Evolutionary conservation across 1,284 basidiomycete species (phyloP).

Genomic region (Sphaerobolus stellatus): DNA sequence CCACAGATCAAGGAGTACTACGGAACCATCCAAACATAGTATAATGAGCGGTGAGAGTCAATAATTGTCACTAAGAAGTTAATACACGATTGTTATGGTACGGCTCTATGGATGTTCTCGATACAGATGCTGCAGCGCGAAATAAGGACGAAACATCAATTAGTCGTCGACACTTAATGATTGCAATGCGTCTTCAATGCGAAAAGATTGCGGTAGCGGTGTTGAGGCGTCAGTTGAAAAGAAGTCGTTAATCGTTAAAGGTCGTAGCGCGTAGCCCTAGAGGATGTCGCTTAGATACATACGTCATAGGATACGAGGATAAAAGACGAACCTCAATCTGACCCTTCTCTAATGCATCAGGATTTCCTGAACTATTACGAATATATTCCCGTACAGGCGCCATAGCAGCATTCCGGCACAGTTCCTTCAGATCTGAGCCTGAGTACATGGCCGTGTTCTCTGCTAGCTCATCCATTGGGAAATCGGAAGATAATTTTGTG

Average conservation of each 20-base stretch:
- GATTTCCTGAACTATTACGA: slow-evolving; percentile 56
- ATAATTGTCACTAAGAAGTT: too few species aligned
- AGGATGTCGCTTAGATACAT: not conserved
- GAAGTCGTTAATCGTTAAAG: slow-evolving; percentile 71
- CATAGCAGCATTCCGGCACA: slow-evolving; percentile 94
- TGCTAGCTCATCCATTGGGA: slow-evolving; percentile 71
- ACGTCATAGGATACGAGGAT: not conserved
- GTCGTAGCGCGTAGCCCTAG: slow-evolving; percentile 75
- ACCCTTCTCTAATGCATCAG: slow-evolving; percentile 50
- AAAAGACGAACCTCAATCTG: slow-evolving; percentile 51
- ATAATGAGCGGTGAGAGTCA: too few species aligned
- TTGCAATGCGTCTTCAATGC: too few species aligned
- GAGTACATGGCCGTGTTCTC: slow-evolving; percentile 76
- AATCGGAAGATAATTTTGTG: slow-evolving; percentile 64
- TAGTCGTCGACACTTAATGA: too few species aligned
- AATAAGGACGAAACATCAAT: too few species aligned
- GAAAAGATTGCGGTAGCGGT: too few species aligned
- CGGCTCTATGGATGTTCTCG: too few species aligned
- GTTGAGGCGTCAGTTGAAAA: slow-evolving; percentile 64
- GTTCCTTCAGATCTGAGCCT: slow-evolving; percentile 90
- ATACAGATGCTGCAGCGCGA: too few species aligned
- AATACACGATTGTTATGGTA: too few species aligned
- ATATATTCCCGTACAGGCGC: slow-evolving; percentile 87
- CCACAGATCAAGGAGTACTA: too few species aligned
- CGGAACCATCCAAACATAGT: too few species aligned